These are phyloP conservation scores for Penicillium sp. DNA, from an alignment of 2,329 filamentous ascomycete genomes.

Conservation along the genomic window DNA sequence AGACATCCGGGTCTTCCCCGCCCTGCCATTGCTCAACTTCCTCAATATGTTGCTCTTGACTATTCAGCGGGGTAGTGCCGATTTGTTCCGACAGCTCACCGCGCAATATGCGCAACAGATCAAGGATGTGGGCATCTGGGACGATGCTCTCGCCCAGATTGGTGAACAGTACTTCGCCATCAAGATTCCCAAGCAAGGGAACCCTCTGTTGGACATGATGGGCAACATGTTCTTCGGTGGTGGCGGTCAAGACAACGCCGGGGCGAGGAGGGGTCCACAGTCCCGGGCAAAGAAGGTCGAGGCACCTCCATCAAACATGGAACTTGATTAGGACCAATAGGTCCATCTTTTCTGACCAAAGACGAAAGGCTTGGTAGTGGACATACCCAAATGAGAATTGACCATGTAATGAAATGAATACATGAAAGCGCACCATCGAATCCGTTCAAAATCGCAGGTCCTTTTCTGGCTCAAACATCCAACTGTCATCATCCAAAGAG, in stretches of 20 bases:
- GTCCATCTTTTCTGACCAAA: background rate
- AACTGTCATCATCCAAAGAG: constrained; percentile 76
- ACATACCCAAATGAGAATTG: constrained; percentile 11
- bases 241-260: constrained; percentile 32
- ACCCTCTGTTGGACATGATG: constrained; percentile 98
- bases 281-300: constrained; percentile 49
- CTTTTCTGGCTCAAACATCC: constrained; percentile 81
- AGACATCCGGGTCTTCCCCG: constrained; percentile 81
- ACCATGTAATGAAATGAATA: constrained; percentile 18
- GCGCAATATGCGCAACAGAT: constrained; percentile 78
- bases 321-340: constrained; percentile 40
- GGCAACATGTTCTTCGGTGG: constrained; percentile 84
- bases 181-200: constrained; percentile 80
- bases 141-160: constrained; percentile 77
- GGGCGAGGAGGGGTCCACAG: constrained; percentile 44
- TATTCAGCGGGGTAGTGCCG: constrained; percentile 72
- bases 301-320: constrained; percentile 44
- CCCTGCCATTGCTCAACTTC: constrained; percentile 93
- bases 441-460: constrained; percentile 34
- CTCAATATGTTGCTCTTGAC: constrained; percentile 79
- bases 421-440: constrained; percentile 8
- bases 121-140: constrained; percentile 74
- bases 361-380: background rate
- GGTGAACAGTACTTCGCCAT: constrained; percentile 98
- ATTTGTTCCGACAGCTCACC: constrained; percentile 77